Conservation (phyloP, 2,329 filamentous ascomycete genomes). For the Stagonosporopsis cucurbitacearum region DNA sequence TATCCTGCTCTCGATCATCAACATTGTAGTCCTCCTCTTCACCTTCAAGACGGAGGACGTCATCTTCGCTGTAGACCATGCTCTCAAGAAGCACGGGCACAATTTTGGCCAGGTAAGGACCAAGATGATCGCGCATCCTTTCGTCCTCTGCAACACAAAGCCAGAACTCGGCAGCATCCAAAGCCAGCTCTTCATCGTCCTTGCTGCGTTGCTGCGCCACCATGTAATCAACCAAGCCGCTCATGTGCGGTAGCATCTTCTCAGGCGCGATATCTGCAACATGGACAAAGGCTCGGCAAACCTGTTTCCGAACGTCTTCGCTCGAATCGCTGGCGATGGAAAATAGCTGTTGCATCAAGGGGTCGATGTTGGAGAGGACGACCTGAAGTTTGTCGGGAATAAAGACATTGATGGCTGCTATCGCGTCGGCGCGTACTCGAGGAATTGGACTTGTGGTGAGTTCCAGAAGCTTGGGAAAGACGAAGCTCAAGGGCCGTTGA, state of each 20-base stretch:
- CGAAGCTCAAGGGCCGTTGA: conserved; percentile 83
- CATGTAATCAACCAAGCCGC: conserved; percentile 90
- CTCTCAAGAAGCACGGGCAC: conserved; percentile 89
- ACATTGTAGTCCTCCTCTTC: conserved; percentile 84
- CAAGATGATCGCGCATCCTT: conserved; percentile 75
- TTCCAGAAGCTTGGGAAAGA: conserved; percentile 88
- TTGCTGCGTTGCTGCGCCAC: conserved; percentile 81
- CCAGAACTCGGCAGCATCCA: conserved; percentile 98
- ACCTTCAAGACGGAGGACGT: conserved; percentile 82
- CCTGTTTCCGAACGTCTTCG: conserved; percentile 85
- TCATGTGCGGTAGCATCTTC: conserved; percentile 87
- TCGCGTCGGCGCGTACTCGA: conserved; percentile 79
- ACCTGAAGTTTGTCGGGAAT: conserved; percentile 83
- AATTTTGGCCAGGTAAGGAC: conserved; percentile 80
- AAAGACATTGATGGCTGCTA: conserved; percentile 90
- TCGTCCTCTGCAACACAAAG: conserved; percentile 89
- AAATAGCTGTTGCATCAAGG: conserved; percentile 83
- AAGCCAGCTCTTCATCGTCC: conserved; percentile 85
- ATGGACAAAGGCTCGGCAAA: conserved; percentile 91
- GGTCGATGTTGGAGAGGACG: conserved; percentile 79
- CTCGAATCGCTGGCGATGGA: conserved; percentile 76
- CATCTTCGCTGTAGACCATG: conserved; percentile 96
- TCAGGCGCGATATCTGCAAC: conserved; percentile 90
- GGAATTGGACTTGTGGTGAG: conserved; percentile 79
- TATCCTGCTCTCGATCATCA: conserved; percentile 88